phyloP scores from a whole-genome alignment of 1,284 basidiomycete genomes.

The Malassezia japonica region DNA sequence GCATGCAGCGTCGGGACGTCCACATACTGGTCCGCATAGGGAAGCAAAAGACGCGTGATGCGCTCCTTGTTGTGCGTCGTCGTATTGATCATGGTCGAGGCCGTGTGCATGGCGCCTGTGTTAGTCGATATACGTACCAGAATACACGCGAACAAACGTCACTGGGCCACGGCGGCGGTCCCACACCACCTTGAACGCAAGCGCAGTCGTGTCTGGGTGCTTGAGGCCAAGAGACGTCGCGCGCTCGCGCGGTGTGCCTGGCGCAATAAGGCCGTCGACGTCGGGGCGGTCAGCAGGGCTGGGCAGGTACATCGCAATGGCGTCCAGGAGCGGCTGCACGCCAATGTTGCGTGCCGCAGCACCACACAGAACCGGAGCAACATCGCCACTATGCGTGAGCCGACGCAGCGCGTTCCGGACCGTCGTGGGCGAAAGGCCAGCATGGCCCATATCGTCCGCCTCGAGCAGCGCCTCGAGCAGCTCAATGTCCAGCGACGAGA shows the following conservation, averaged over 20 bases:
- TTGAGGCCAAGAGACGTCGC: neutral
- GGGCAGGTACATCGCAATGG: conserved; percentile 67
- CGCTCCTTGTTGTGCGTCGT: conserved; percentile 63
- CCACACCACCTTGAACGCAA: conserved; percentile 84
- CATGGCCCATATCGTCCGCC: conserved; percentile 45
- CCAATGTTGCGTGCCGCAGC: conserved; percentile 72
- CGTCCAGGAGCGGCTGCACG: conserved; percentile 70
- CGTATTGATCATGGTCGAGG: conserved; percentile 61
- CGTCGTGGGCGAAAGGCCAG: neutral
- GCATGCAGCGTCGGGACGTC: conserved; percentile 72
- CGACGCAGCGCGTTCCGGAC: conserved; percentile 56
- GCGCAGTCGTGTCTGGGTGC: conserved; percentile 17
- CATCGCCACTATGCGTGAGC: conserved; percentile 59
- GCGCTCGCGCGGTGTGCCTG: conserved; percentile 3
- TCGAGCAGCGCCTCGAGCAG: conserved; percentile 61
- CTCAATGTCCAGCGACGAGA: conserved; percentile 68
- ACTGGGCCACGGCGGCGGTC: conserved; percentile 75
- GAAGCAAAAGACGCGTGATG: conserved; percentile 64
- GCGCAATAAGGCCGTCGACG: conserved; percentile 10
- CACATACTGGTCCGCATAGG: conserved; percentile 68
- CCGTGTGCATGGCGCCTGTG: conserved; percentile 54
- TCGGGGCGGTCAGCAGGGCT: conserved; percentile 54
- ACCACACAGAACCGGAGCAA: conserved; percentile 72
- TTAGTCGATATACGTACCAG: too few species aligned
- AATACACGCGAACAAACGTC: conserved; percentile 80